Evolutionary conservation across 2,329 filamentous ascomycete species (phyloP).

Genomic region (Talaromyces sp.): DNA sequence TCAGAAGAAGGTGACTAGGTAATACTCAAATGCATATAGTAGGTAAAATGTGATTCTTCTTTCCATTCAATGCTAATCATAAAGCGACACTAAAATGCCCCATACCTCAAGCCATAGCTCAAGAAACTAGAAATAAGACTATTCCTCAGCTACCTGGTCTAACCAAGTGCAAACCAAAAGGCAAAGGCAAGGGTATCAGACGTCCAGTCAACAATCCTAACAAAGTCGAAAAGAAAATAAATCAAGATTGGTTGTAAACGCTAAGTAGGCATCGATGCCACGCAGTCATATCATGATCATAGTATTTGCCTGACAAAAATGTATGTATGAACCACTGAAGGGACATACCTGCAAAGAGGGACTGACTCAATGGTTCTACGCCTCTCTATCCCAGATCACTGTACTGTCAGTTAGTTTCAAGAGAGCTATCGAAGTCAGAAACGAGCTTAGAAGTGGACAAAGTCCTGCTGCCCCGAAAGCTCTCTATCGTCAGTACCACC

Average conservation of each 20-base stretch:
- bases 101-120: neutral
- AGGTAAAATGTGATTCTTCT: neutral
- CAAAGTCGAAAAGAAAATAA: neutral
- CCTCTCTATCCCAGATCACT: constrained; percentile 1
- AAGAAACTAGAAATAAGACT: neutral
- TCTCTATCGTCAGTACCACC: constrained; percentile 43
- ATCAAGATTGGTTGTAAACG: neutral
- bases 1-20: too few relatives aligned
- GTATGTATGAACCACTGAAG: neutral
- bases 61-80: neutral
- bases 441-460: constrained; percentile 44
- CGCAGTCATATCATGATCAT: neutral
- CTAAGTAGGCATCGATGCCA: neutral
- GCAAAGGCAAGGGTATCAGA: neutral
- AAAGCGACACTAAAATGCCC: neutral
- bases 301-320: neutral
- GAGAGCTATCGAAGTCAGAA: neutral
- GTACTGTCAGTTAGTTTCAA: constrained; percentile 1
- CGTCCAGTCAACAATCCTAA: neutral
- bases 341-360: neutral
- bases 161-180: neutral
- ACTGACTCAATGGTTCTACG: constrained; percentile 4
- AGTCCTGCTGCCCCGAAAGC: constrained; percentile 54
- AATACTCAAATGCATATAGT: neutral
- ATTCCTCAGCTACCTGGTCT: neutral